Percentiles rank a stretch among this genome's conserved stretches.
phyloP scores from a whole-genome alignment of 257 asterid genomes.

The Dorcoceras hygrometricum region DNA sequence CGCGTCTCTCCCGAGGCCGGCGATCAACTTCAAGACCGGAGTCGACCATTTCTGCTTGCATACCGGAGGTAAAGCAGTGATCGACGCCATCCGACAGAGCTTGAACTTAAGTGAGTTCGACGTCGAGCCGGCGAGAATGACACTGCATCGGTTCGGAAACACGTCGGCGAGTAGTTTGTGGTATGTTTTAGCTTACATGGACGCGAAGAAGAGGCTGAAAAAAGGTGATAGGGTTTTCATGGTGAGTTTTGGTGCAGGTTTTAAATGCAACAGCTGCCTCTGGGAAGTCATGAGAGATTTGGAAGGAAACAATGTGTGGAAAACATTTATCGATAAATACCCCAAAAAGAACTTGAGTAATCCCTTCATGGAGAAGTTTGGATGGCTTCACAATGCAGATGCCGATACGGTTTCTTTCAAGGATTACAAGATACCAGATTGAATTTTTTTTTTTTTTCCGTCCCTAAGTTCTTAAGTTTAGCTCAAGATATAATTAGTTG shows the following conservation, averaged over 20 bases:
- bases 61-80: conserved; percentile 94
- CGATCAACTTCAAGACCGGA: conserved; percentile 62
- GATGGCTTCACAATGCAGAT: conserved; percentile 70
- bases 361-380: conserved; percentile 75
- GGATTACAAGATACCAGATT: conserved; percentile 67
- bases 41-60: conserved; percentile 88
- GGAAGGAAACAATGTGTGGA: conserved; percentile 64
- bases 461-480: no score
- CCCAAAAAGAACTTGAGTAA: conserved; percentile 53
- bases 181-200: conserved; percentile 93
- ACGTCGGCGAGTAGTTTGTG: conserved; percentile 89
- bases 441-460: not conserved
- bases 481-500: no score
- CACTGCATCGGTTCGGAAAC: conserved; percentile 86
- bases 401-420: conserved; percentile 48
- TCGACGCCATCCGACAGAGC: conserved; percentile 60
- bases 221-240: conserved; percentile 73
- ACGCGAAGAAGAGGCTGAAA: conserved; percentile 66
- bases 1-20: conserved; percentile 28
- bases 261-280: conserved; percentile 87
- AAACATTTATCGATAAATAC: conserved; percentile 45
- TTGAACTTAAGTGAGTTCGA: conserved; percentile 55
- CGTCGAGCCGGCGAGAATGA: conserved; percentile 93
- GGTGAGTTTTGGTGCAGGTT: conserved; percentile 94
- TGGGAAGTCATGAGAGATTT: conserved; percentile 87